Evolutionary conservation across 1,284 basidiomycete genomes (phyloP).

Genomic region (Fomitopsis palustris): DNA sequence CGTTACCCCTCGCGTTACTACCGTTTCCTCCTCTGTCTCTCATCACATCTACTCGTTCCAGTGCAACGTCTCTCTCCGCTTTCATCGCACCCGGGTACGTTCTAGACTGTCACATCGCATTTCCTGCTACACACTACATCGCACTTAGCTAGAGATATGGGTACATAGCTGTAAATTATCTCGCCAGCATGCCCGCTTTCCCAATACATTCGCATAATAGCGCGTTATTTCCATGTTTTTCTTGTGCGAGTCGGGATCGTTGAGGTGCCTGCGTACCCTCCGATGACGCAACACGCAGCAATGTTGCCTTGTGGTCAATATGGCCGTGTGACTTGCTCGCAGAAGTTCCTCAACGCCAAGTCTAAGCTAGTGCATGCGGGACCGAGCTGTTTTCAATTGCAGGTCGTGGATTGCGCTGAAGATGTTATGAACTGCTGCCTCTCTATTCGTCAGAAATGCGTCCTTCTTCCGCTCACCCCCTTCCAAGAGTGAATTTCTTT

Average conservation of each 20-base stretch:
- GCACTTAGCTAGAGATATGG: slow-evolving; percentile 5
- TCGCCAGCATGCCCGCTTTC: not conserved
- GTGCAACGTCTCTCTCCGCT: not conserved
- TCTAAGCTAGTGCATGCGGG: not conserved
- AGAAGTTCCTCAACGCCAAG: not conserved
- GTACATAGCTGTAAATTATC: slow-evolving; percentile 1
- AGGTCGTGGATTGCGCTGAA: too few relatives aligned
- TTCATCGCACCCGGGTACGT: not conserved
- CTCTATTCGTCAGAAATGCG: not conserved
- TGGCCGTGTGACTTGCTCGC: not conserved
- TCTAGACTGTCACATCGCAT: not conserved
- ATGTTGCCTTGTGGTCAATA: not conserved
- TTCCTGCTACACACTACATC: not conserved
- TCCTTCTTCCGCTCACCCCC: not conserved
- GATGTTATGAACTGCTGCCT: not conserved
- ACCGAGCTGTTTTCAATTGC: too few relatives aligned
- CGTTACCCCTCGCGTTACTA: not conserved
- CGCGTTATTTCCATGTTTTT: not conserved
- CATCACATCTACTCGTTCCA: not conserved
- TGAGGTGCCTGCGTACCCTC: too few relatives aligned
- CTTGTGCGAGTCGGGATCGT: too few relatives aligned
- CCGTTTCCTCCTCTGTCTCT: not conserved
- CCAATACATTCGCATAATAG: not conserved
- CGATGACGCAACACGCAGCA: not conserved
- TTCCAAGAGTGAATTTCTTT: not conserved